Conservation (phyloP, 352 stramenopile genomes). For the Phytopythium montanum region DNA sequence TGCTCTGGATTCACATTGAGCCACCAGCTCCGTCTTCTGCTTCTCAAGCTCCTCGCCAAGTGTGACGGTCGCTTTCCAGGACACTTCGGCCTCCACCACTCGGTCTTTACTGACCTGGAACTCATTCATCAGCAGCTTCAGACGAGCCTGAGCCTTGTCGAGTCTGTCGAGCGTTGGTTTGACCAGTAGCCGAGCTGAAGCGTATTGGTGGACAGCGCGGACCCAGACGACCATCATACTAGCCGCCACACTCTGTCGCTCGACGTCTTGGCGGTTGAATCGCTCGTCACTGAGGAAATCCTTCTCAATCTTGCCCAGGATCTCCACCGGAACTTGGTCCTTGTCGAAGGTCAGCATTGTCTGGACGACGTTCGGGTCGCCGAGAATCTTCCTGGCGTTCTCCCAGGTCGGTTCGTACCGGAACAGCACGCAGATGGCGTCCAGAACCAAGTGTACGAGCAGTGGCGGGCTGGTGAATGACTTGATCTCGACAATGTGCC, state of each 20-base stretch:
- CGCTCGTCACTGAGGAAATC: conserved; percentile 50
- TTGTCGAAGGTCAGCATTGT: conserved; percentile 73
- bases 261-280: conserved; percentile 65
- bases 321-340: conserved; percentile 42
- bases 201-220: conserved; percentile 64
- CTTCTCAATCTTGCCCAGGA: conserved; percentile 34
- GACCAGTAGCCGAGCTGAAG: conserved; percentile 36
- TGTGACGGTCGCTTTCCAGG: conserved; percentile 18
- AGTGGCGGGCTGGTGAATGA: conserved; percentile 71
- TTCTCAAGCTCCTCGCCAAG: conserved; percentile 21
- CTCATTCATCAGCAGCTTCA: conserved; percentile 57
- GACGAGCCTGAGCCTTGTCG: conserved; percentile 42
- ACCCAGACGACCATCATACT: conserved; percentile 81
- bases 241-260: conserved; percentile 71
- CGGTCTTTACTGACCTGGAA: conserved; percentile 65
- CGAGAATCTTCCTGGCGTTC: conserved; percentile 55
- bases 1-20: conserved; percentile 22
- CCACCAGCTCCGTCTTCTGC: conserved; percentile 22
- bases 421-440: conserved; percentile 73
- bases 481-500: conserved; percentile 82
- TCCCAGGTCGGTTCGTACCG: conserved; percentile 69
- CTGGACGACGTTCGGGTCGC: conserved; percentile 67
- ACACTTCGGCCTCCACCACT: conserved; percentile 45
- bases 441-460: conserved; percentile 66
- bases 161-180: conserved; percentile 67